These are phyloP conservation scores for Mucor piriformis DNA, from an alignment of 371 early-diverging fungal species.

Conservation along the genomic window DNA sequence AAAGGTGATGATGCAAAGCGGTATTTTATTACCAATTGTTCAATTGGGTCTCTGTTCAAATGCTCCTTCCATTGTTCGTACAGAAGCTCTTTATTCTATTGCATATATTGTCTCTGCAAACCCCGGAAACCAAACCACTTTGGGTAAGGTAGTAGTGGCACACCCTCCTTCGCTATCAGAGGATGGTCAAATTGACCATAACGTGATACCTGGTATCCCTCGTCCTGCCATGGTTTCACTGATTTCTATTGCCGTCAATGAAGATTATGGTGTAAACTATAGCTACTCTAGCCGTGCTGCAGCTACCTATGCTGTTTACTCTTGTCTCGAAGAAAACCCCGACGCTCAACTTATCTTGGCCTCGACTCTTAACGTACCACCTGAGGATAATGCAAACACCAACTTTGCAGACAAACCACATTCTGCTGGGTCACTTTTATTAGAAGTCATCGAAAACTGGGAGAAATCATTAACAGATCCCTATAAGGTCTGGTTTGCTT, in stretches of 20 bases:
- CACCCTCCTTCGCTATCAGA: conserved; percentile 35
- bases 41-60: conserved; percentile 66
- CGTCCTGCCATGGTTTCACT: conserved; percentile 66
- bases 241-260: conserved; percentile 60
- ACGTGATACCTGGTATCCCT: conserved; percentile 28
- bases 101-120: conserved; percentile 83
- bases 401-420: conserved; percentile 49
- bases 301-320: conserved; percentile 73
- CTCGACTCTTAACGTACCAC: conserved; percentile 81
- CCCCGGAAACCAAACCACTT: conserved; percentile 71
- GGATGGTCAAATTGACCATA: conserved; percentile 30
- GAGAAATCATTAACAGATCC: conserved; percentile 73
- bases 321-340: conserved; percentile 75
- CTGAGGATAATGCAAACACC: conserved; percentile 62
- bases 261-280: conserved; percentile 46
- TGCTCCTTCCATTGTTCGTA: conserved; percentile 63
- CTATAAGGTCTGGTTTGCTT: conserved; percentile 89
- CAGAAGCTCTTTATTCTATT: conserved; percentile 80
- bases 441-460: conserved; percentile 81
- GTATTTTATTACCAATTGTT: conserved; percentile 67
- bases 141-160: conserved; percentile 60
- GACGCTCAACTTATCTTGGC: conserved; percentile 88
- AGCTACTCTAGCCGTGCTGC: conserved; percentile 73
- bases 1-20: conserved; percentile 81
- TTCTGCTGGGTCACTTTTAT: conserved; percentile 84